Base-by-base conservation (phyloP, 805 yeast genomes). In the Ogataea methanolica region DNA sequence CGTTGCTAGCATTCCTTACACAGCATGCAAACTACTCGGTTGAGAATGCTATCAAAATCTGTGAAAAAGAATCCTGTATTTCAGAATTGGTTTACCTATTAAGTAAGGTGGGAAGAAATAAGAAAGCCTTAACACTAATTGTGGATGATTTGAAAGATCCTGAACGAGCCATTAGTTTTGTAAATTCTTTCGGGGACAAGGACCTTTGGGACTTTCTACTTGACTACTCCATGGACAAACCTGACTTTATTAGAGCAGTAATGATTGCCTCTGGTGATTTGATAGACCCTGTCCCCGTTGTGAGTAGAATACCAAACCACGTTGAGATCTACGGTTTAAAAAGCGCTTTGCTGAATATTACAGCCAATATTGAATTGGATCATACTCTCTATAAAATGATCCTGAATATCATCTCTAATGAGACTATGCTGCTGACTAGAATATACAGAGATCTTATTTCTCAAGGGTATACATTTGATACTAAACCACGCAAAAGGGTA, bases 191-290 rank as follows among this genome's bases (percentile, higher is more conserved):
- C 49, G 80, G 82, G 43, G 95, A 89, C 56, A 65, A 71, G 21
- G 95, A 88, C n/a, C 68, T 89, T 11, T 90, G 97, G 96, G 81
- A 81, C 38, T 80, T 82, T 41, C 71, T 92, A 51, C 67, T 92
- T 11, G 82, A 79, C 19, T 80, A 82, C 61, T 82, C 96, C 19
- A 74, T 83, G 69, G 73, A 75, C 36, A 81, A 81, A 53, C 94
- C 97, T 0, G 72, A 72, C n/a, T 90, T 88, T 59, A 83, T 92
- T 39, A 79, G 80, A 50, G 85, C 86, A 6, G 69, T 92, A 42
- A 74, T 94, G 47, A 83, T 85, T 48, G 72, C 79, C 46, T 81
- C 87, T 1, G 88, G 85, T 53, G 82, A 75, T 43, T 74, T 75
- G 39, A 74, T 80, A 36, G 85, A 83, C 55, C 88, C 94, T 4